These are phyloP conservation scores for Amanita subjunquillea DNA, from an alignment of 768 basidiomycete genomes.

Conservation along the genomic window DNA sequence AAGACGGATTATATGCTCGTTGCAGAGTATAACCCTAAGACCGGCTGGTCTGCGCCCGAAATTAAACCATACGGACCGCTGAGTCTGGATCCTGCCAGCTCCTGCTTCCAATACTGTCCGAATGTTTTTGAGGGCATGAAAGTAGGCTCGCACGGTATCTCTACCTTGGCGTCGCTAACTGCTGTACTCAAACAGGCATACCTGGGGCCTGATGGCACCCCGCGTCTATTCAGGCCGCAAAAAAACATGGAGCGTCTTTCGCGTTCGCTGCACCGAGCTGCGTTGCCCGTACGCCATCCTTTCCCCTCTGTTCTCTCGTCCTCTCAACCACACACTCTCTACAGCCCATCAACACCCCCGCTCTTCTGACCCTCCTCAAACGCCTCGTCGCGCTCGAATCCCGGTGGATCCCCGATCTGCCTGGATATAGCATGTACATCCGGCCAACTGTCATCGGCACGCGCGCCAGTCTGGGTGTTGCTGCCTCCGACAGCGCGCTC, in stretches of 20 bases:
- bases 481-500: conserved; percentile 60
- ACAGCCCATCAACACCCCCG: conserved; percentile 63
- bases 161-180: neutral
- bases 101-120: conserved; percentile 84
- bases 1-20: conserved; percentile 76
- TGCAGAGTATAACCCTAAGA: conserved; percentile 46
- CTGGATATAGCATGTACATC: conserved; percentile 80
- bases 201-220: conserved; percentile 57
- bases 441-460: conserved; percentile 69
- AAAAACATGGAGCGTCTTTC: conserved; percentile 79
- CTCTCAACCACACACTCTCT: neutral
- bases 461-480: conserved; percentile 43
- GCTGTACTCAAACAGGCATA: conserved; percentile 28
- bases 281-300: conserved; percentile 43
- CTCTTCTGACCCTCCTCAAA: conserved; percentile 64
- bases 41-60: conserved; percentile 63
- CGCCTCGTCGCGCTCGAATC: conserved; percentile 59
- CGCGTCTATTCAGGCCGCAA: conserved; percentile 74
- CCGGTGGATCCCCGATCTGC: conserved; percentile 74
- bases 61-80: conserved; percentile 70
- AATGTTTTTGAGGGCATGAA: conserved; percentile 87
- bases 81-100: conserved; percentile 54
- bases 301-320: neutral
- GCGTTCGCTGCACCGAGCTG: conserved; percentile 58
- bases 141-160: conserved; percentile 14